Evolutionary conservation across 306 rosid species (phyloP), one percentile per base, ranked within the genome.

Genomic region (Prunus salicina): DNA sequence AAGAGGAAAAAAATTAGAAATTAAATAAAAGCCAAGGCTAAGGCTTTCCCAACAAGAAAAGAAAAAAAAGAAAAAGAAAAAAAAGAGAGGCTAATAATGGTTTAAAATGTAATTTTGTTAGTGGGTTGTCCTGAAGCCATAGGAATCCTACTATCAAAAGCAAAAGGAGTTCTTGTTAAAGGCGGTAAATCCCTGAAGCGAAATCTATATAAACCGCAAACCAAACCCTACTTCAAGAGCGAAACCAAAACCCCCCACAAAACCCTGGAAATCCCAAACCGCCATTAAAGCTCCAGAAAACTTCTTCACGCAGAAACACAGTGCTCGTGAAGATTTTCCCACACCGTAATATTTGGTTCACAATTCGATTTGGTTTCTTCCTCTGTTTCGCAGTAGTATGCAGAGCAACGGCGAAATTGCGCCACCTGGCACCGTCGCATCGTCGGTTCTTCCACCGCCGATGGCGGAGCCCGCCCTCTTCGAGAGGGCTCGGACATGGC

Each of bases 401-500:
- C 89, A 95, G 96, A 89, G 87, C 92, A 88, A 73, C 87, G 89
- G 89, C 68, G 96, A 91, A 87, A 85, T 93, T 88, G 87, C 81
- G 73, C 97, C 97, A 49, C 98, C 97, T 10, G 98, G 98, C 58
- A 93, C 98, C 22, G 86, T 92, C 0, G 93, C 93, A 27, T 88
- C 96, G 22, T 76, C 89, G 30, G 88, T 91, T 75, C 93, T 87
- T 6, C 98, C 92, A 0, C 96, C 96, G 2, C 89, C 86, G 6
- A 85, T 93, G 0, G 84, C 92, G 11, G 96, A 91, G 56, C 98
- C 98, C 2, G 89, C 97, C 0, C 98, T 93, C 8, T 93, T 91
- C 66, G 98, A 93, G 90, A 93, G 88, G 83, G 97, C 97, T 2
- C 81, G 97, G 27, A 88, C 89, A 83, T 93, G 98, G 97, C 98